These are phyloP conservation scores for Komagataella pastoris DNA, from an alignment of 805 yeast species.

Conservation along the genomic window DNA sequence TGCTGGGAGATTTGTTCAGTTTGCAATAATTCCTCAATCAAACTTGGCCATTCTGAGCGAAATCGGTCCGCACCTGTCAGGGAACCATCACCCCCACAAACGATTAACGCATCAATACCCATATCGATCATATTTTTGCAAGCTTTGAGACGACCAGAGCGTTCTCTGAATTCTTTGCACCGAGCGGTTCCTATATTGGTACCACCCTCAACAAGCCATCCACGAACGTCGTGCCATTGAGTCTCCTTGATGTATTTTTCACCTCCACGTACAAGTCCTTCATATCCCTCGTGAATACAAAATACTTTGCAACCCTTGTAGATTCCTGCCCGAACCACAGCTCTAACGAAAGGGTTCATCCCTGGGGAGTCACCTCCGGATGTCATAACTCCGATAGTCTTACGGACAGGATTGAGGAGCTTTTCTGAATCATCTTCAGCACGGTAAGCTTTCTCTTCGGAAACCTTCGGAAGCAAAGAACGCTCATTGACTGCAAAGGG, in stretches of 20 bases:
- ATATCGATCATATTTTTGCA: conserved; percentile 73
- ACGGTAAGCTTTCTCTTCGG: neutral
- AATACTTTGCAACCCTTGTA: conserved; percentile 79
- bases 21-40: conserved; percentile 56
- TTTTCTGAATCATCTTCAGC: neutral
- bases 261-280: conserved; percentile 86
- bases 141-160: conserved; percentile 72
- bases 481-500: conserved; percentile 26
- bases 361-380: conserved; percentile 99
- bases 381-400: conserved; percentile 83
- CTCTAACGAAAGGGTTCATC: conserved; percentile 93
- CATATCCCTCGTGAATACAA: conserved; percentile 90
- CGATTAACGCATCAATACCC: conserved; percentile 91
- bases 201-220: conserved; percentile 88
- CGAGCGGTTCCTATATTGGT: conserved; percentile 95
- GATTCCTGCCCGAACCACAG: conserved; percentile 89
- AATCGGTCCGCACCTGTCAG: conserved; percentile 94
- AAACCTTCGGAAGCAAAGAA: neutral
- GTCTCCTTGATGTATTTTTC: conserved; percentile 53
- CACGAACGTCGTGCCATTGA: conserved; percentile 92
- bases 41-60: conserved; percentile 88
- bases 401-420: conserved; percentile 3
- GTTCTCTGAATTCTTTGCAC: conserved; percentile 72
- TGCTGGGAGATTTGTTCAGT: conserved; percentile 43
- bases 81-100: conserved; percentile 98